These are phyloP conservation scores for Aspergillus phoenicis DNA, from an alignment of 2,329 filamentous ascomycete genomes.

Conservation along the genomic window DNA sequence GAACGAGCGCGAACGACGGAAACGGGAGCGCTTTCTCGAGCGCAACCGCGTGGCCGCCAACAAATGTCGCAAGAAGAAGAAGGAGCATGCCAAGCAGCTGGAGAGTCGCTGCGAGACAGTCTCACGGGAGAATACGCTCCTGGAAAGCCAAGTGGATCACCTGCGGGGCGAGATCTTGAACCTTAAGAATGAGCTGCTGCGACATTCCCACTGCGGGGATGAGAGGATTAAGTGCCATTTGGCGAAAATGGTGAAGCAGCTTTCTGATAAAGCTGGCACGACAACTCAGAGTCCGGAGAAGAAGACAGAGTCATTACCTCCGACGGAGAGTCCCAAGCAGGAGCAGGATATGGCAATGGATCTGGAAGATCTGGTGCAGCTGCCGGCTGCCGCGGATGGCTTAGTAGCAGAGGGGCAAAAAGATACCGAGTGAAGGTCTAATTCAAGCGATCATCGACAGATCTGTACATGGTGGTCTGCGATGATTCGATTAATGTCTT, in stretches of 20 bases:
- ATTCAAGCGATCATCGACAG: not conserved
- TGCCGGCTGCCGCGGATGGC: not conserved
- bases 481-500: not conserved
- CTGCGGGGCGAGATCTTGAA: slow-evolving; percentile 42
- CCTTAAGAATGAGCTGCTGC: slow-evolving; percentile 45
- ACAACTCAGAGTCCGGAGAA: not conserved
- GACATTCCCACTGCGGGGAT: slow-evolving; percentile 43
- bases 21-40: slow-evolving; percentile 57
- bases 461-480: not conserved
- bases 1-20: slow-evolving; percentile 21
- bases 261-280: not conserved
- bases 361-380: not conserved
- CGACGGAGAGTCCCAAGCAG: not conserved
- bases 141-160: slow-evolving; percentile 37
- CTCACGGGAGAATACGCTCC: slow-evolving; percentile 35
- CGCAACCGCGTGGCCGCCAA: slow-evolving; percentile 62
- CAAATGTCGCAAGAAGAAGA: slow-evolving; percentile 66
- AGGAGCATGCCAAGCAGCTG: slow-evolving; percentile 57
- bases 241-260: slow-evolving; percentile 40
- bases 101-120: slow-evolving; percentile 45
- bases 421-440: not conserved
- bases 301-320: not conserved
- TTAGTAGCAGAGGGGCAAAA: not conserved
- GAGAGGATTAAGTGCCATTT: slow-evolving; percentile 41
- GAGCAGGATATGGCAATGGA: not conserved